A percentile compares a stretch with the other conserved stretches of the same genome.
Conservation (phyloP, 2,329 filamentous ascomycete genomes). For the Pseudocercospora cruenta region DNA sequence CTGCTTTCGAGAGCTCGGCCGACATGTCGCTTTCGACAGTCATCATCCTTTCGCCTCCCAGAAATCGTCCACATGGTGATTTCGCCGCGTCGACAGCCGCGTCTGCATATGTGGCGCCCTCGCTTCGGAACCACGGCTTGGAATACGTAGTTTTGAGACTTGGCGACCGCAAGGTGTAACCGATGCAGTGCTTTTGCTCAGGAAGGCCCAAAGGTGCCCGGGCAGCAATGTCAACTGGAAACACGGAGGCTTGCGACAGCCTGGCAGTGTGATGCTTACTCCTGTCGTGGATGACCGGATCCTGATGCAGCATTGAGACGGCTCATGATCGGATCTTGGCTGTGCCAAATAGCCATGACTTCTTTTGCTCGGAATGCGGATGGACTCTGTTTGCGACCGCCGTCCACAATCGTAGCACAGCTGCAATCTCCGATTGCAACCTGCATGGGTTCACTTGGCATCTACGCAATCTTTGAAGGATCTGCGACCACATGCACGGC, state of each 20-base stretch:
- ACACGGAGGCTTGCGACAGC: neutral
- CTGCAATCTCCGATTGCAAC: conserved; percentile 3
- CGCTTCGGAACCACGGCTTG: neutral
- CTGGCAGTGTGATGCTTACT: too few relatives aligned
- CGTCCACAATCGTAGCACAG: neutral
- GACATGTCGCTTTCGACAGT: neutral
- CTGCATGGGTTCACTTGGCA: conserved; percentile 5
- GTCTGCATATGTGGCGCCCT: conserved; percentile 1
- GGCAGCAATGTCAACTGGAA: neutral
- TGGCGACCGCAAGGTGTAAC: neutral
- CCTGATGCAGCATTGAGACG: neutral
- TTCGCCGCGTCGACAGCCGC: neutral
- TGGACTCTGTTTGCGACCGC: neutral
- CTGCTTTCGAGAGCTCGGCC: neutral
- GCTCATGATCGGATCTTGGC: neutral
- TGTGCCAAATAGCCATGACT: neutral
- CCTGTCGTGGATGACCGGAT: neutral
- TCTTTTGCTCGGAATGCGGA: neutral
- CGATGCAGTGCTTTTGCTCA: neutral
- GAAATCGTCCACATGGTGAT: neutral
- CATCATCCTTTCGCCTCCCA: neutral
- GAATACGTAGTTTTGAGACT: neutral
- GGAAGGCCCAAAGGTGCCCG: neutral
- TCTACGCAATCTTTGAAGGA: conserved; percentile 7
- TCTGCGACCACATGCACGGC: neutral